These are phyloP conservation scores for Leccinum disarticulatum DNA, from an alignment of 768 basidiomycete species.

Conservation along the genomic window DNA sequence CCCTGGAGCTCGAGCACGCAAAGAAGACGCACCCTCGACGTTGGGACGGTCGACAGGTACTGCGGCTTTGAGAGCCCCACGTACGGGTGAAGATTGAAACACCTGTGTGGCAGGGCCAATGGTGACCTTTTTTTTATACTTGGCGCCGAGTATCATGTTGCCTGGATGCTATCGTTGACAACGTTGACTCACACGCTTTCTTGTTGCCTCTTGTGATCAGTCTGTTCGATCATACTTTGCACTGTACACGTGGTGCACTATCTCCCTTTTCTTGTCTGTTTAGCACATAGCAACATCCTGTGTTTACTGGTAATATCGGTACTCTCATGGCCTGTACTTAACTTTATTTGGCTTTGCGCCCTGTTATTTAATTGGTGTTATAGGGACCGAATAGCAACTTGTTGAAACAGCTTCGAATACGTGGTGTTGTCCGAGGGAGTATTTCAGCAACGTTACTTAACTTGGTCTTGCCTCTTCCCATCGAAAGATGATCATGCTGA, in stretches of 20 bases:
- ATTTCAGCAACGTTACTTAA: neutral
- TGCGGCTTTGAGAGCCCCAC: slow-evolving; percentile 14
- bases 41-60: slow-evolving; percentile 29
- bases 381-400: neutral
- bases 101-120: neutral
- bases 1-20: too few species aligned
- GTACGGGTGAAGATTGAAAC: slow-evolving; percentile 6
- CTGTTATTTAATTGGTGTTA: neutral
- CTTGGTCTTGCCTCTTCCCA: neutral
- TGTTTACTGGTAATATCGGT: slow-evolving; percentile 3
- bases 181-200: neutral
- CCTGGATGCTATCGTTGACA: neutral
- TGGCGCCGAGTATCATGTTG: neutral
- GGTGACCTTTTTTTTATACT: neutral
- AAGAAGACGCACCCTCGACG: slow-evolving; percentile 25
- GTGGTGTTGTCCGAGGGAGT: neutral
- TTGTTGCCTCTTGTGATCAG: slow-evolving; percentile 5
- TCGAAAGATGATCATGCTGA: slow-evolving; percentile 9
- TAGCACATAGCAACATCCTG: slow-evolving; percentile 6
- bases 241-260: slow-evolving; percentile 1
- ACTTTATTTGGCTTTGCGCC: neutral
- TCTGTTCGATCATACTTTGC: slow-evolving; percentile 14
- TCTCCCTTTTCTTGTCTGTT: slow-evolving; percentile 4
- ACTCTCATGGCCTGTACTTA: neutral
- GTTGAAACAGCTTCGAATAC: too few species aligned